These are phyloP conservation scores for Penicillium sp. DNA, from an alignment of 2,329 filamentous ascomycete genomes.

Conservation along the genomic window DNA sequence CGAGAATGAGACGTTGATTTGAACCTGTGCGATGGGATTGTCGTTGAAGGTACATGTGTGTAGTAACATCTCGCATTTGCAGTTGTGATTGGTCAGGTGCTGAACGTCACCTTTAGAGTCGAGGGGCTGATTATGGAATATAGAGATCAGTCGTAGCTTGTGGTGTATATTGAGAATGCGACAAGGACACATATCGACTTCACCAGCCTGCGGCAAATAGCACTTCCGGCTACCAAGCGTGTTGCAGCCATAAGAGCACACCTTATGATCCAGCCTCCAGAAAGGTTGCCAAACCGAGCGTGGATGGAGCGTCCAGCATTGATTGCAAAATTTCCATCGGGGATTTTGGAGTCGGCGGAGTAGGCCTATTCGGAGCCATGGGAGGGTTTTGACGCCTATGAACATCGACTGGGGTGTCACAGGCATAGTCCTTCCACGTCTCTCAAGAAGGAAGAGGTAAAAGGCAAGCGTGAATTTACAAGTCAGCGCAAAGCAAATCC, in stretches of 20 bases:
- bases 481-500: not conserved
- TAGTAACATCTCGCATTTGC: not conserved
- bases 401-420: not conserved
- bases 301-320: not conserved
- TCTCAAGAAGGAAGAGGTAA: not conserved
- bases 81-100: not conserved
- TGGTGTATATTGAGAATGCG: not conserved
- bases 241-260: not conserved
- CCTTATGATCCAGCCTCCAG: not conserved
- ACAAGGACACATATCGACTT: not conserved
- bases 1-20: not conserved
- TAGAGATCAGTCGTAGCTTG: not conserved
- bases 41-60: not conserved
- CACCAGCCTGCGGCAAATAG: not conserved
- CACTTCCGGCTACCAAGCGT: not conserved
- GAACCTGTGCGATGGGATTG: not conserved
- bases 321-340: not conserved
- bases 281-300: not conserved
- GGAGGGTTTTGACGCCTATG: not conserved
- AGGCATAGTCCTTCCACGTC: not conserved
- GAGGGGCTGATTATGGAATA: not conserved
- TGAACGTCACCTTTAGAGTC: not conserved
- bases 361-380: not conserved
- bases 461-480: not conserved
- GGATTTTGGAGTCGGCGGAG: not conserved